phyloP scores from a whole-genome alignment of 768 basidiomycete genomes.

The Boletus rubropictus region DNA sequence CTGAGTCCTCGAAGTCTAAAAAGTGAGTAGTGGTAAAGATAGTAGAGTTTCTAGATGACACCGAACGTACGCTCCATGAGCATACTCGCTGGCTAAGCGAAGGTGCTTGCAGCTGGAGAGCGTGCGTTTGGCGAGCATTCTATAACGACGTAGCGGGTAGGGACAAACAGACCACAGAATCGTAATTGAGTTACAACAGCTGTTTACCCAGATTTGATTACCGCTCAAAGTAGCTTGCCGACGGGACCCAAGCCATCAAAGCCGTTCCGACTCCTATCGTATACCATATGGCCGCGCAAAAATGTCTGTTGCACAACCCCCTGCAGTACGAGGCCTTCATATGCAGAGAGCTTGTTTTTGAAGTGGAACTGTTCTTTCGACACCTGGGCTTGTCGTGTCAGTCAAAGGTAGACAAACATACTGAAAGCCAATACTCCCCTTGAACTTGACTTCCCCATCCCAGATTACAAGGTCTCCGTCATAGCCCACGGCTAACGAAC shows the following conservation, averaged over 20 bases:
- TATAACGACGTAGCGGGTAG: background rate
- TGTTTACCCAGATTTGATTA: too few species aligned
- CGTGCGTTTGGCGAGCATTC: slow-evolving; percentile 13
- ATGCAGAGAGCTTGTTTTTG: slow-evolving; percentile 93
- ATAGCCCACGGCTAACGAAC: slow-evolving; percentile 61
- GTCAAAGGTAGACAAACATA: background rate
- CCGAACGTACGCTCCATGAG: slow-evolving; percentile 13
- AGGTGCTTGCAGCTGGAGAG: background rate
- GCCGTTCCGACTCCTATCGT: slow-evolving; percentile 39
- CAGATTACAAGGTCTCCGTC: slow-evolving; percentile 89
- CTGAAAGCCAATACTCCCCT: slow-evolving; percentile 25
- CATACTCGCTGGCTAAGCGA: background rate
- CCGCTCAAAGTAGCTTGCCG: slow-evolving; percentile 33
- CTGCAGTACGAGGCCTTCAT: slow-evolving; percentile 63
- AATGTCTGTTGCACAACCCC: slow-evolving; percentile 77
- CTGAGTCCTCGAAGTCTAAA: slow-evolving; percentile 1
- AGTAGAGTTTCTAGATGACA: background rate
- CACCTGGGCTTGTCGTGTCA: slow-evolving; percentile 44
- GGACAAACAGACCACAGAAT: background rate
- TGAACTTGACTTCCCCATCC: slow-evolving; percentile 52
- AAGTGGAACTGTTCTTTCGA: slow-evolving; percentile 69
- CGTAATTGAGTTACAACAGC: background rate
- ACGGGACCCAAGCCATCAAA: slow-evolving; percentile 31
- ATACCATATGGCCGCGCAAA: slow-evolving; percentile 71
- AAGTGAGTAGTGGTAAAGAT: background rate